Evolutionary conservation across 2,329 filamentous ascomycete genomes (phyloP).

Genomic region (Calonectria crousiana): DNA sequence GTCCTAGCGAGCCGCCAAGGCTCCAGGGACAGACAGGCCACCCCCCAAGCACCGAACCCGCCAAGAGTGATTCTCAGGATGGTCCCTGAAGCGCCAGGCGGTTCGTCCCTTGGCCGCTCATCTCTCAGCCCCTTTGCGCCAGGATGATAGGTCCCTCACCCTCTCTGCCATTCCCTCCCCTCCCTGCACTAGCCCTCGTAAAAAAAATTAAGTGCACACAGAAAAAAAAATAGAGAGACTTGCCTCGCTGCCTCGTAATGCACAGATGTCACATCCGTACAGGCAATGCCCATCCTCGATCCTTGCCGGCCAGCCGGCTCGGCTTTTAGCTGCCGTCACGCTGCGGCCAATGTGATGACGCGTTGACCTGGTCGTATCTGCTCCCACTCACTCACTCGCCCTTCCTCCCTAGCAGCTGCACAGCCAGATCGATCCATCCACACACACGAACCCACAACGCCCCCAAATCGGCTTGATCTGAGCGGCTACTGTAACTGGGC

Average conservation of each 20-base stretch:
- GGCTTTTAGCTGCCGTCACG: conserved; percentile 24
- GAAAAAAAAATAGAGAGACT: background rate
- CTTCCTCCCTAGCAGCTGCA: background rate
- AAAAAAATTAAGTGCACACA: background rate
- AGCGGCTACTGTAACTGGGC: conserved; percentile 16
- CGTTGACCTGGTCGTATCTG: conserved; percentile 29
- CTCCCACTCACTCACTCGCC: background rate
- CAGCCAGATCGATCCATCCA: conserved; percentile 2
- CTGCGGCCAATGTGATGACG: conserved; percentile 43
- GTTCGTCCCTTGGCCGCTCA: background rate
- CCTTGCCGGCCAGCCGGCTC: conserved; percentile 38
- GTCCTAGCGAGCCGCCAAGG: background rate
- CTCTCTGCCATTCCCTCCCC: background rate
- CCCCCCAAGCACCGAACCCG: background rate
- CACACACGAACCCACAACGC: background rate
- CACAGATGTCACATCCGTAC: background rate
- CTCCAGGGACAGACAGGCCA: background rate
- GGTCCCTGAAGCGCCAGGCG: background rate
- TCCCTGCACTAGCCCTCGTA: conserved; percentile 3
- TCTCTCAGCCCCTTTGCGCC: background rate
- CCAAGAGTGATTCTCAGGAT: background rate
- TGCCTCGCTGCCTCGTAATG: background rate
- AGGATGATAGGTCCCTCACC: background rate
- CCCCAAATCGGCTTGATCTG: background rate
- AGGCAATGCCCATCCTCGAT: background rate